A percentile compares a stretch with the other conserved stretches of the same genome.
Evolutionary conservation across 2,329 filamentous ascomycete species (phyloP).

Genomic region (Xylariales sp.): DNA sequence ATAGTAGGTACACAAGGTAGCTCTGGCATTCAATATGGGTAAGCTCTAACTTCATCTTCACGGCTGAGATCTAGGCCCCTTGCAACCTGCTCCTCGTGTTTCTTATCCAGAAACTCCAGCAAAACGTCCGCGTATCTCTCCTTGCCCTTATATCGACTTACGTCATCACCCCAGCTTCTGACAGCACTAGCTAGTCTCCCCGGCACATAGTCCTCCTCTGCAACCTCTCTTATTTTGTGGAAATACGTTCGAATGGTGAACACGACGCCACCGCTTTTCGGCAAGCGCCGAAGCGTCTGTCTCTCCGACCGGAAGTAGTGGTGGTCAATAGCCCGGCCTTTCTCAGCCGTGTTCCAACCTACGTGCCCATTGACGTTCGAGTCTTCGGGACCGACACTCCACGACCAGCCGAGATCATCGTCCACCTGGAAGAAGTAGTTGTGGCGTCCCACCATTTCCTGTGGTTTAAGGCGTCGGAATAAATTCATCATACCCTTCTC

Average conservation of each 20-base stretch:
- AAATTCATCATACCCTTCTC: slow-evolving; percentile 62
- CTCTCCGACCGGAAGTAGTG: slow-evolving; percentile 83
- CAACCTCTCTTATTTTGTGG: slow-evolving; percentile 75
- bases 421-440: slow-evolving; percentile 94
- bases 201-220: slow-evolving; percentile 78
- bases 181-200: slow-evolving; percentile 81
- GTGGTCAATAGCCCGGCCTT: slow-evolving; percentile 76
- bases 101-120: slow-evolving; percentile 79
- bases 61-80: slow-evolving; percentile 68
- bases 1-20: no score
- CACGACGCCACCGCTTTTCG: slow-evolving; percentile 67
- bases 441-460: slow-evolving; percentile 73
- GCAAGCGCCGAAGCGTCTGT: slow-evolving; percentile 74
- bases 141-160: slow-evolving; percentile 80
- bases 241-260: slow-evolving; percentile 89
- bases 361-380: slow-evolving; percentile 56
- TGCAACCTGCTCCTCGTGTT: slow-evolving; percentile 79
- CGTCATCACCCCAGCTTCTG: slow-evolving; percentile 83
- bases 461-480: slow-evolving; percentile 76
- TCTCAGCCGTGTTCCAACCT: slow-evolving; percentile 81
- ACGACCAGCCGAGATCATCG: slow-evolving; percentile 79
- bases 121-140: slow-evolving; percentile 79
- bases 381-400: slow-evolving; percentile 81
- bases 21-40: slow-evolving; percentile 42
- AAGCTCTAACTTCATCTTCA: slow-evolving; percentile 48